A percentile compares a stretch with the other conserved stretches of the same genome.
Conservation (phyloP, 1,284 basidiomycete species). For the Ceratobasidium sp. region DNA sequence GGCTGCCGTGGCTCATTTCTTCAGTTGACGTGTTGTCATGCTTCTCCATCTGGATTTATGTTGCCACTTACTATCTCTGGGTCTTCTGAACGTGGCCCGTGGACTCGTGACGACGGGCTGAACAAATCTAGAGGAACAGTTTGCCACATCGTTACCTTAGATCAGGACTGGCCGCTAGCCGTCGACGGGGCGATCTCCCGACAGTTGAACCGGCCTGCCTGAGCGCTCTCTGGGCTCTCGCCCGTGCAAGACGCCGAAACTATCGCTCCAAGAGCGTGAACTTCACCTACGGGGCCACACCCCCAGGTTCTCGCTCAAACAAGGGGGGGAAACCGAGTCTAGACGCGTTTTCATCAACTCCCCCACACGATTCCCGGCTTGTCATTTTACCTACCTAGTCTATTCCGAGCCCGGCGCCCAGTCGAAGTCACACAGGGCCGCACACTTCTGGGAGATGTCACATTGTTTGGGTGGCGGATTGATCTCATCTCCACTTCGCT, state of each 20-base stretch:
- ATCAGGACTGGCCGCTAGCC: too few relatives aligned
- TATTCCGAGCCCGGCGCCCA: slow-evolving; percentile 14
- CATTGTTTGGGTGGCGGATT: not conserved
- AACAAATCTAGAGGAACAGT: too few relatives aligned
- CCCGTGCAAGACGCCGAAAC: not conserved
- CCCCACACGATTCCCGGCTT: slow-evolving; percentile 5
- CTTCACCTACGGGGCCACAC: not conserved
- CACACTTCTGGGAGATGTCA: not conserved
- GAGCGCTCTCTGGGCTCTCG: not conserved
- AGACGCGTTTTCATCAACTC: slow-evolving; percentile 17
- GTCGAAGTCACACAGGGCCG: not conserved
- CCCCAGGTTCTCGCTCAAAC: slow-evolving; percentile 11
- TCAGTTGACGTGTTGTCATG: not conserved
- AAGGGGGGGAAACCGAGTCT: slow-evolving; percentile 11
- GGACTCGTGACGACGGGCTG: too few relatives aligned
- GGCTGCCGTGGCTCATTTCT: slow-evolving; percentile 6
- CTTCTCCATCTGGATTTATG: slow-evolving; percentile 6
- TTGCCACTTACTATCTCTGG: not conserved
- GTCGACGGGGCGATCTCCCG: not conserved
- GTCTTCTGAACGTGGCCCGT: too few relatives aligned
- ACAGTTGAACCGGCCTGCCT: too few relatives aligned
- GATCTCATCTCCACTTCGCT: not conserved
- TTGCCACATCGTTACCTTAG: too few relatives aligned
- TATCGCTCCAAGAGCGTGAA: not conserved
- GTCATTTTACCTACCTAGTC: not conserved